phyloP scores from a whole-genome alignment of 352 stramenopile genomes.

The Globisporangium mamillatum region DNA sequence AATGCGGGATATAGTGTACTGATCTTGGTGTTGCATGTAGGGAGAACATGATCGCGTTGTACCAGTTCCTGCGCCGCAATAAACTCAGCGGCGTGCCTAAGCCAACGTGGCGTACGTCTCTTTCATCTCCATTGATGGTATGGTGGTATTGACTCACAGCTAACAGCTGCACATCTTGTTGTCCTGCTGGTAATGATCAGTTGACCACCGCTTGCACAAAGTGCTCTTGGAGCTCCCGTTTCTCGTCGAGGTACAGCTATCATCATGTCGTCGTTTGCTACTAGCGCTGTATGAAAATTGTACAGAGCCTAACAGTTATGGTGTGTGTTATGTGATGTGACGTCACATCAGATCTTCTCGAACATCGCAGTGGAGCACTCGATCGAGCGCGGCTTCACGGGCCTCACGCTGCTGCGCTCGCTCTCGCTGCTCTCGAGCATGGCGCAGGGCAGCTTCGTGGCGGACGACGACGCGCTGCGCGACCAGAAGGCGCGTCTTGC shows the following conservation, averaged over 20 bases:
- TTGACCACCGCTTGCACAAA: conserved; percentile 62
- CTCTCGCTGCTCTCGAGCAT: conserved; percentile 70
- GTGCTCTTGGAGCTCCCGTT: conserved; percentile 76
- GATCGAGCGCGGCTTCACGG: conserved; percentile 62
- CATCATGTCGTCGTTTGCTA: neutral
- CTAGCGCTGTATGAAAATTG: neutral
- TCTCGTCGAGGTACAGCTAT: conserved; percentile 52
- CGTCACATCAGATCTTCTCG: conserved; percentile 45
- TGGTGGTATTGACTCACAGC: neutral
- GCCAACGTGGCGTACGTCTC: conserved; percentile 55
- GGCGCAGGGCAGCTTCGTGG: conserved; percentile 63
- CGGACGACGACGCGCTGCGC: conserved; percentile 53
- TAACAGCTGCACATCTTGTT: neutral
- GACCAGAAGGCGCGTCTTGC: conserved; percentile 51
- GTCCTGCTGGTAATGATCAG: conserved; percentile 19
- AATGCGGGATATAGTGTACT: neutral
- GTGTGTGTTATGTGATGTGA: neutral
- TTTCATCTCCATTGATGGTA: neutral
- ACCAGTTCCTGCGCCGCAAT: conserved; percentile 71
- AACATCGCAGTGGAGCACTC: conserved; percentile 57
- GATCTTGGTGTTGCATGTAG: conserved; percentile 16
- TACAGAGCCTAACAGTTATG: neutral
- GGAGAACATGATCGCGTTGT: conserved; percentile 83
- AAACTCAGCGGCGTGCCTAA: conserved; percentile 67
- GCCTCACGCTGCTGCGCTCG: conserved; percentile 47